A percentile compares a stretch with the other conserved stretches of the same genome.
phyloP scores from a whole-genome alignment of 2,329 filamentous ascomycete genomes.

The Ophiosphaerella korrae region DNA sequence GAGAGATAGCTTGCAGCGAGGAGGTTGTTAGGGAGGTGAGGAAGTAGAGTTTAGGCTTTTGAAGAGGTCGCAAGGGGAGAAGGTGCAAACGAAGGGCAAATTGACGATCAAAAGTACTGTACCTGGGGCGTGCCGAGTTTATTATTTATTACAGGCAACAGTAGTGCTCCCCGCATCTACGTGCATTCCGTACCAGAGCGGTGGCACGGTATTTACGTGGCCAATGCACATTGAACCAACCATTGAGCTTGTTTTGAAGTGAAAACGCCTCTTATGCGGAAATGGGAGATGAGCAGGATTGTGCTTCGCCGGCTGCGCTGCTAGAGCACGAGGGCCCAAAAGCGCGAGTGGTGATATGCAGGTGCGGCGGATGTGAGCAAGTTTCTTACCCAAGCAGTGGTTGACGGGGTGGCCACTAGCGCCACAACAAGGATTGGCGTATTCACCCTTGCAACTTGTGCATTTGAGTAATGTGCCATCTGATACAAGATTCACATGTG shows the following conservation, averaged over 20 bases:
- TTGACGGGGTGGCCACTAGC: conserved; percentile 21
- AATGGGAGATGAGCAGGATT: conserved; percentile 27
- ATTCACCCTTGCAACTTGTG: conserved; percentile 12
- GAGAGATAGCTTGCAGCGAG: not conserved
- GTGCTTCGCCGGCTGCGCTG: conserved; percentile 21
- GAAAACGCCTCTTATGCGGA: conserved; percentile 16
- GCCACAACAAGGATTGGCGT: conserved; percentile 17
- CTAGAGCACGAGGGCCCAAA: conserved; percentile 15
- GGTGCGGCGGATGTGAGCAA: conserved; percentile 32
- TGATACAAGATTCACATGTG: too few species aligned
- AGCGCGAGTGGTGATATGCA: conserved; percentile 11
- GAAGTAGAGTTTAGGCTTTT: not conserved
- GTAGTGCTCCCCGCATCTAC: conserved; percentile 23
- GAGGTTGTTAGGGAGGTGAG: not conserved
- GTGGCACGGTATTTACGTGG: conserved; percentile 19
- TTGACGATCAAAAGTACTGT: not conserved
- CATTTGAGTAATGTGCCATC: too few species aligned
- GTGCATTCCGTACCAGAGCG: conserved; percentile 30
- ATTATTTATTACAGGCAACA: conserved; percentile 32
- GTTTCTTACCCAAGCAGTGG: conserved; percentile 34
- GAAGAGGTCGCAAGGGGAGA: not conserved
- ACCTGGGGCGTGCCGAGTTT: conserved; percentile 19
- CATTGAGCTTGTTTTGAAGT: conserved; percentile 19
- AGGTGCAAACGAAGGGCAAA: conserved; percentile 1
- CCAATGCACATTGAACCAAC: conserved; percentile 25